Evolutionary conservation across 129 eudicot genomes (phyloP).

Genomic region (Flaveria sonorensis): DNA sequence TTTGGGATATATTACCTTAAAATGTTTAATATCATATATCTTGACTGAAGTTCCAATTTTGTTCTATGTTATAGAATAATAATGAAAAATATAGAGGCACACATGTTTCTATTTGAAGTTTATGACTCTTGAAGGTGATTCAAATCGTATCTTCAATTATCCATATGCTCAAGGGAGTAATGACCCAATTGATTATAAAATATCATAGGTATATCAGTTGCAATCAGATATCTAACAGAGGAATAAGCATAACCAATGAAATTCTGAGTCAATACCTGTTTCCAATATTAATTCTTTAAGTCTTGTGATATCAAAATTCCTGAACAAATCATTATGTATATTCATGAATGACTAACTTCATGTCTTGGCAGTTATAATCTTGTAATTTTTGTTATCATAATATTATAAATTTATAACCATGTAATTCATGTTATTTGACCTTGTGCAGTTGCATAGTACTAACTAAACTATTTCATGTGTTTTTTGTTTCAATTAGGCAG

Average conservation of each 20-base stretch:
- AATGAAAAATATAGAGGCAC: not conserved
- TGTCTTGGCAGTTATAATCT: not conserved
- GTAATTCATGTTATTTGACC: not conserved
- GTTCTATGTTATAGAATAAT: not conserved
- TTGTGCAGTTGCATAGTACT: slow-evolving; percentile 6
- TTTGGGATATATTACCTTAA: not conserved
- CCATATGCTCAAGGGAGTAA: not conserved
- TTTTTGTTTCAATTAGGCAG: slow-evolving; percentile 47
- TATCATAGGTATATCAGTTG: too few relatives aligned
- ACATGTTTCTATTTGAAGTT: not conserved
- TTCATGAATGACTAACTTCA: not conserved
- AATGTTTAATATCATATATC: not conserved
- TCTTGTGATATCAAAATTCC: not conserved
- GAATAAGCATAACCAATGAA: not conserved
- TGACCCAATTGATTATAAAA: too few relatives aligned
- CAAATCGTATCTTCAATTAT: not conserved
- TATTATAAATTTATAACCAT: not conserved
- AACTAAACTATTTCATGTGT: not conserved
- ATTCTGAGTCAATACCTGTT: not conserved
- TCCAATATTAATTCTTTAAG: not conserved
- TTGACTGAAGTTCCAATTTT: not conserved
- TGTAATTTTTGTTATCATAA: not conserved
- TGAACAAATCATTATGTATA: not conserved
- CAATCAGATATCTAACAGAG: too few relatives aligned
- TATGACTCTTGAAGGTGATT: not conserved